A percentile compares a stretch with the other conserved stretches of the same genome.
Evolutionary conservation across 177 flowering plant species (phyloP).

Genomic region (Vitis hybrid): DNA sequence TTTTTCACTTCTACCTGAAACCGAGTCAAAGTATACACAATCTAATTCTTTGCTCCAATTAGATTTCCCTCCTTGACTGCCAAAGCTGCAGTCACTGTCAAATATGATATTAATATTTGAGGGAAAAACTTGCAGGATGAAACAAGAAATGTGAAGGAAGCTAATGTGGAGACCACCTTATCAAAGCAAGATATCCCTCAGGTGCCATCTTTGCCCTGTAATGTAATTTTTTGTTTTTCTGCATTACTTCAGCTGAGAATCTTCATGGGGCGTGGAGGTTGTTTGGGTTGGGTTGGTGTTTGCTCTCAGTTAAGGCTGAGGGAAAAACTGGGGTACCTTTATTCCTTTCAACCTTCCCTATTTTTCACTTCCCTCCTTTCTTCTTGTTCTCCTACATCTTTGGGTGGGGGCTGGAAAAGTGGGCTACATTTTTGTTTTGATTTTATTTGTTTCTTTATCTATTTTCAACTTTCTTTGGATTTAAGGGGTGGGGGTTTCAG

Average conservation of each 20-base stretch:
- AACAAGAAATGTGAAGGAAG: conserved; percentile 27
- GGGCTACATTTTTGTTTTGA: too few species aligned
- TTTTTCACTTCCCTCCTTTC: too few species aligned
- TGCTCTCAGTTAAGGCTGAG: too few species aligned
- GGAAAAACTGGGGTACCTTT: too few species aligned
- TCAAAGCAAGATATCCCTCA: conserved; percentile 44
- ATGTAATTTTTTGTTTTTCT: conserved; percentile 5
- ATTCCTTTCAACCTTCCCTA: too few species aligned
- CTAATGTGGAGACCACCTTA: conserved; percentile 18
- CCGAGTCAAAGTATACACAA: background rate
- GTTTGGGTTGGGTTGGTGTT: too few species aligned
- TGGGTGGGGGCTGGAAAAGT: too few species aligned
- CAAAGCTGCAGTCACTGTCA: background rate
- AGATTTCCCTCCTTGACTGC: background rate
- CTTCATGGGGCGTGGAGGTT: too few species aligned
- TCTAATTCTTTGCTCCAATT: background rate
- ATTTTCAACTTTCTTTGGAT: too few species aligned
- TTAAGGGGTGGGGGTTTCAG: too few species aligned
- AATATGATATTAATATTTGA: background rate
- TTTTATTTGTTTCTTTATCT: too few species aligned
- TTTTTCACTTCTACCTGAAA: background rate
- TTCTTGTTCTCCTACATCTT: too few species aligned
- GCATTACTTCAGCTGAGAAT: background rate
- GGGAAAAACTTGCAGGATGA: conserved; percentile 37
- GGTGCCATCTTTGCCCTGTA: conserved; percentile 33